Evolutionary conservation across 2,329 filamentous ascomycete species (phyloP).

Genomic region (Colletotrichum costaricense): DNA sequence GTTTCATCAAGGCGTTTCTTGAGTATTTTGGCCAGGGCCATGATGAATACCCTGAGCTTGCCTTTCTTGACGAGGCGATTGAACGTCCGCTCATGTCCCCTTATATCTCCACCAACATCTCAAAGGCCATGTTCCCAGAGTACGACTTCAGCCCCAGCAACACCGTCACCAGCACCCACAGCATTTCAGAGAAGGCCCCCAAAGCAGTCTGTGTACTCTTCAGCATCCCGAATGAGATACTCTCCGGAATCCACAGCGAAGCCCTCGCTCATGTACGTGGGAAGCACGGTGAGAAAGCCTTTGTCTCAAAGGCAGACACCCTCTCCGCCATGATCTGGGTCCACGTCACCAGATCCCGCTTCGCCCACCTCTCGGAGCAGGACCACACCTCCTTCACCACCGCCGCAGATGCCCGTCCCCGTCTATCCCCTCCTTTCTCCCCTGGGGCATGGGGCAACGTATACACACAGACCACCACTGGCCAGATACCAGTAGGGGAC

Average conservation of each 20-base stretch:
- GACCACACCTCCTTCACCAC: constrained; percentile 21
- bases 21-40: constrained; percentile 14
- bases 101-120: not conserved
- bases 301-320: constrained; percentile 10
- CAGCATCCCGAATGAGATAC: not conserved
- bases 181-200: not conserved
- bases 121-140: not conserved
- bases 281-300: not conserved
- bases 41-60: not conserved
- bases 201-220: not conserved
- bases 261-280: not conserved
- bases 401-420: not conserved
- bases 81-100: not conserved
- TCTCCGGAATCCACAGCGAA: not conserved
- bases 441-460: constrained; percentile 13
- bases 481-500: not conserved
- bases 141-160: constrained; percentile 9
- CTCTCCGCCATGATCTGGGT: constrained; percentile 25
- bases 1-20: constrained; percentile 20
- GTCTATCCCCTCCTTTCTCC: not conserved
- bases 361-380: not conserved
- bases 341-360: constrained; percentile 10
- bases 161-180: not conserved
- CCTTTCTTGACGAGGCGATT: not conserved
- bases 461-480: constrained; percentile 15